These are phyloP conservation scores for Phytophthora constricta DNA, from an alignment of 352 stramenopile species.

Conservation along the genomic window DNA sequence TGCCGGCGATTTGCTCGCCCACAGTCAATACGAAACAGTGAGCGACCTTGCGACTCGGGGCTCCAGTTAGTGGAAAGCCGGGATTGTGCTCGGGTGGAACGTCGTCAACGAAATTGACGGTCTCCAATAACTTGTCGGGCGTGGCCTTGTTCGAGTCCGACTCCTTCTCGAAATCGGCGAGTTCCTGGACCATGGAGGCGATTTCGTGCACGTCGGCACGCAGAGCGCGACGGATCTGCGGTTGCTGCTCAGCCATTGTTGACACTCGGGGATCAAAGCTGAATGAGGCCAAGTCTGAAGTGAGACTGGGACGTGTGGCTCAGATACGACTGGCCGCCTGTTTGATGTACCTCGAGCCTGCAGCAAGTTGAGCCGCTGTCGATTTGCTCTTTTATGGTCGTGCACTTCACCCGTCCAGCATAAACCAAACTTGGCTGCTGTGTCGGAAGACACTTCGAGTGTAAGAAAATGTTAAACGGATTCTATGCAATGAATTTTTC, in stretches of 20 bases:
- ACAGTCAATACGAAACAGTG: slow-evolving; percentile 36
- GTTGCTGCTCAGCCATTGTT: slow-evolving; percentile 21
- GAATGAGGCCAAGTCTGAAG: slow-evolving; percentile 14
- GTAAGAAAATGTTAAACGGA: neutral
- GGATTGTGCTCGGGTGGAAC: slow-evolving; percentile 13
- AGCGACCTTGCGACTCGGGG: slow-evolving; percentile 36
- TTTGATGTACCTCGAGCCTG: too few species aligned
- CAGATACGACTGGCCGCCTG: too few species aligned
- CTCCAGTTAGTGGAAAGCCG: slow-evolving; percentile 19
- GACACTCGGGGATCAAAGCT: neutral
- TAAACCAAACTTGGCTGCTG: too few species aligned
- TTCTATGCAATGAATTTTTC: neutral
- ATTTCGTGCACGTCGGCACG: slow-evolving; percentile 30
- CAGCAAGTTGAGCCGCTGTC: neutral
- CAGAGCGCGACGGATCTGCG: slow-evolving; percentile 30
- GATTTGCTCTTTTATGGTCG: slow-evolving; percentile 9
- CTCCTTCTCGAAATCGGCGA: slow-evolving; percentile 39
- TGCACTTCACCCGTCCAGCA: slow-evolving; percentile 9
- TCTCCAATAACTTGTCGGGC: slow-evolving; percentile 36
- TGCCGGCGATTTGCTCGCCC: slow-evolving; percentile 26
- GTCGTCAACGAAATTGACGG: slow-evolving; percentile 34
- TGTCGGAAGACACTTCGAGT: neutral
- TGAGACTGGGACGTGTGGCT: slow-evolving; percentile 10
- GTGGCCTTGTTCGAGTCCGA: slow-evolving; percentile 30
- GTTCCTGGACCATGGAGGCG: slow-evolving; percentile 34